These are phyloP conservation scores for Inonotus hispidus DNA, from an alignment of 1,284 basidiomycete species.

Conservation along the genomic window DNA sequence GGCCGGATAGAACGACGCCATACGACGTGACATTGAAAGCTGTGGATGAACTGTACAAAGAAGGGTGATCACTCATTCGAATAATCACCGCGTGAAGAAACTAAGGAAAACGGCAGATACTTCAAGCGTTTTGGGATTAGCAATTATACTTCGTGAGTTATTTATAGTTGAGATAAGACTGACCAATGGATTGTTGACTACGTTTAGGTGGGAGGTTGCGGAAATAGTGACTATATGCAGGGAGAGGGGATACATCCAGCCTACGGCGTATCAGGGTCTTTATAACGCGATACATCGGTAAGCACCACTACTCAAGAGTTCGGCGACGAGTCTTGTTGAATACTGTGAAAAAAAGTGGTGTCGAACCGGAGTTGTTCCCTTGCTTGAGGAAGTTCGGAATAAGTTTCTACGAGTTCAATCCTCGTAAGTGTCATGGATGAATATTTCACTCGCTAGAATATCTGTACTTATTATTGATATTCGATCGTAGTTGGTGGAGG, in stretches of 20 bases:
- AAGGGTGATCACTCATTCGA: conserved; percentile 24
- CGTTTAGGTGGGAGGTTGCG: conserved; percentile 51
- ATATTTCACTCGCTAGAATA: background rate
- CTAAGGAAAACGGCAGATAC: conserved; percentile 4
- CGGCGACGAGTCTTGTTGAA: background rate
- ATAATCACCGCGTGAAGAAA: background rate
- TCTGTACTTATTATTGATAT: too few relatives aligned
- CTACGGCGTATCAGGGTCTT: conserved; percentile 60
- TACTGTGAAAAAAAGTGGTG: conserved; percentile 24
- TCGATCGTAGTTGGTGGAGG: conserved; percentile 32
- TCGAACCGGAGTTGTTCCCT: conserved; percentile 59
- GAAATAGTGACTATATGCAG: conserved; percentile 55
- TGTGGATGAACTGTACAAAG: conserved; percentile 44
- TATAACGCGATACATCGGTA: conserved; percentile 47
- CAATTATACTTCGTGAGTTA: conserved; percentile 40
- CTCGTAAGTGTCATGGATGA: conserved; percentile 23
- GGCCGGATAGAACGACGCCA: conserved; percentile 43
- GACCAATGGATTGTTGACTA: background rate
- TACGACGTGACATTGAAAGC: conserved; percentile 44
- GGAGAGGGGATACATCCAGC: conserved; percentile 51
- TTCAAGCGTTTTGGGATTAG: conserved; percentile 43
- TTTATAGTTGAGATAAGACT: background rate
- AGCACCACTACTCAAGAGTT: background rate
- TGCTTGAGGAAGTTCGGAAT: conserved; percentile 59
- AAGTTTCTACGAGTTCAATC: conserved; percentile 55